These are phyloP conservation scores for Neonectria punicea DNA, from an alignment of 2,329 filamentous ascomycete species.

Conservation along the genomic window DNA sequence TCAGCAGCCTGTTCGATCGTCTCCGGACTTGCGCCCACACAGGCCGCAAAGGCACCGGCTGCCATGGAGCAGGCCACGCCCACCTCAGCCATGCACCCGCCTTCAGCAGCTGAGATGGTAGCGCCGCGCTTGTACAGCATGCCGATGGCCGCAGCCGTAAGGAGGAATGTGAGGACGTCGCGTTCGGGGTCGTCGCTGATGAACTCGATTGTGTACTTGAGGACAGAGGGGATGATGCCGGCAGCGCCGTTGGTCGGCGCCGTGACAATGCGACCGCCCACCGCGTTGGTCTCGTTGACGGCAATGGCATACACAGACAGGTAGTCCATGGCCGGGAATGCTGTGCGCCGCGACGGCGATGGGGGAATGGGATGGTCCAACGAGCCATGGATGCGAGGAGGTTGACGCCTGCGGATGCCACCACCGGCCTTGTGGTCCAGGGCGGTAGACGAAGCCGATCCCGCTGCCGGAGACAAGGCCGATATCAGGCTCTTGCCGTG, in stretches of 20 bases:
- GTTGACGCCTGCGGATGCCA: constrained; percentile 36
- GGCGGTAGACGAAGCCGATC: background rate
- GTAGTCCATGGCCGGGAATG: constrained; percentile 62
- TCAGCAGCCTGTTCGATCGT: constrained; percentile 63
- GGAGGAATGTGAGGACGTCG: constrained; percentile 59
- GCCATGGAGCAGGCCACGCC: constrained; percentile 64
- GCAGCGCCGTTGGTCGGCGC: constrained; percentile 63
- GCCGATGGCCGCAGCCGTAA: constrained; percentile 61
- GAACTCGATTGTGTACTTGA: constrained; percentile 62
- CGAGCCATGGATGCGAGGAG: constrained; percentile 57
- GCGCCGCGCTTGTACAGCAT: constrained; percentile 65
- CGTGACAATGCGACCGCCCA: constrained; percentile 61
- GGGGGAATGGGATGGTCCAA: constrained; percentile 58
- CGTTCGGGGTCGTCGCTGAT: constrained; percentile 61
- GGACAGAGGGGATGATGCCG: constrained; percentile 61
- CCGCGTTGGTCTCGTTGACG: constrained; percentile 64
- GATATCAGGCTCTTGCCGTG: background rate
- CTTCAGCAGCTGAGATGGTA: constrained; percentile 62
- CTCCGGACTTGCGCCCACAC: constrained; percentile 62
- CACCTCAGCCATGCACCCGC: constrained; percentile 65
- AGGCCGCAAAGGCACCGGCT: constrained; percentile 61
- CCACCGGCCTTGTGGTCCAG: background rate
- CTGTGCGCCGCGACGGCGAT: constrained; percentile 57
- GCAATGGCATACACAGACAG: constrained; percentile 62
- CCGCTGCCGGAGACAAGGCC: background rate